These are phyloP conservation scores for Rhipidocladum racemiflorum DNA, from an alignment of 176 grass and related monocot genomes.

Conservation along the genomic window DNA sequence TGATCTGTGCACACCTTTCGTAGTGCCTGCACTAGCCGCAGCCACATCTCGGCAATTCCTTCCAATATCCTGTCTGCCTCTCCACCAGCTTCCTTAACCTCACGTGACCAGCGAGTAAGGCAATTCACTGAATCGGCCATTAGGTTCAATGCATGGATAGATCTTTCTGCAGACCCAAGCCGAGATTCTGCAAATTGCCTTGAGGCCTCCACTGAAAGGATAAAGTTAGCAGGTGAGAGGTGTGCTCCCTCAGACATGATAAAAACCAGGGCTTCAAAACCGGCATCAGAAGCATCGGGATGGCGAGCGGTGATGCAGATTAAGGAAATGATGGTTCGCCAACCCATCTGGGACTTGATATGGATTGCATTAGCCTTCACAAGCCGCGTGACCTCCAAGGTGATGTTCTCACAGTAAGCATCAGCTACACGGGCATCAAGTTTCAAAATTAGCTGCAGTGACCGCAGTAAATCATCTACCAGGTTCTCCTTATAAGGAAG, in stretches of 20 bases:
- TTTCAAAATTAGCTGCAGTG: slow-evolving; percentile 86
- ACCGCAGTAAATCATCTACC: slow-evolving; percentile 82
- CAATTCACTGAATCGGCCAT: slow-evolving; percentile 79
- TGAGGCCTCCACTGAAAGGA: slow-evolving; percentile 78
- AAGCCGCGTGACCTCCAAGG: slow-evolving; percentile 75
- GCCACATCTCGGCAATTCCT: slow-evolving; percentile 95
- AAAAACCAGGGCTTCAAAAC: slow-evolving; percentile 88
- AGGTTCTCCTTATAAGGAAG: slow-evolving; percentile 98
- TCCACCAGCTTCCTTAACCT: slow-evolving; percentile 59
- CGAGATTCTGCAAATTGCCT: slow-evolving; percentile 96
- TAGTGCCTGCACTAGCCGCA: slow-evolving; percentile 82
- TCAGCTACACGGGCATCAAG: slow-evolving; percentile 98
- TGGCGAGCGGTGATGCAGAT: slow-evolving; percentile 90
- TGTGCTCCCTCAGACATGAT: slow-evolving; percentile 90
- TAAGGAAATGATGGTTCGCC: slow-evolving; percentile 88
- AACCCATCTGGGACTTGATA: slow-evolving; percentile 94
- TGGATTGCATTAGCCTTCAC: slow-evolving; percentile 90
- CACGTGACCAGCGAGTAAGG: slow-evolving; percentile 65
- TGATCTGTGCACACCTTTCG: slow-evolving; percentile 81
- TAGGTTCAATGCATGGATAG: slow-evolving; percentile 86
- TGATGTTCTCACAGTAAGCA: slow-evolving; percentile 98
- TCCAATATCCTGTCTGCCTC: slow-evolving; percentile 75
- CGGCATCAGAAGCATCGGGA: slow-evolving; percentile 91
- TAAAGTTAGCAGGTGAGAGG: slow-evolving; percentile 78
- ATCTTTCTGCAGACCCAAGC: slow-evolving; percentile 69